phyloP scores from a whole-genome alignment of 1,284 basidiomycete species.

The Ganoderma multipileum region DNA sequence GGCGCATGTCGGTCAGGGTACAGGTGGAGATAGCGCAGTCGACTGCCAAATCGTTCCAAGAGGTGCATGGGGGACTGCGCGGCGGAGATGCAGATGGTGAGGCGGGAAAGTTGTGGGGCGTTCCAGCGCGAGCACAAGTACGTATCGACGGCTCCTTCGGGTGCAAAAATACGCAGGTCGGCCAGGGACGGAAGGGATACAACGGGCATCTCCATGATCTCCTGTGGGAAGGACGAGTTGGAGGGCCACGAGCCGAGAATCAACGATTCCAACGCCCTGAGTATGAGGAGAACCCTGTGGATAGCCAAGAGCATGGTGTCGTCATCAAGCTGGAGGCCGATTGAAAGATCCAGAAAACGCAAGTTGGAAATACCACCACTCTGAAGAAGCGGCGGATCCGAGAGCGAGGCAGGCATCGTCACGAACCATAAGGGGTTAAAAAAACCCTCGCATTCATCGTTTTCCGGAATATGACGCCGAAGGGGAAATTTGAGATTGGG shows the following conservation, averaged over 20 bases:
- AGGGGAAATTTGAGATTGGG: background rate
- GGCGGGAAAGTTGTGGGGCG: background rate
- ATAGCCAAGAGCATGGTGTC: background rate
- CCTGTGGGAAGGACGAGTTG: background rate
- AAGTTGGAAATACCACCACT: background rate
- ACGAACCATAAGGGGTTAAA: slow-evolving; percentile 7
- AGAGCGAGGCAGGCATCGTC: background rate
- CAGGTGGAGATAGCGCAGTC: slow-evolving; percentile 2
- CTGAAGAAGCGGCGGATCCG: background rate
- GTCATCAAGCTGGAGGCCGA: background rate
- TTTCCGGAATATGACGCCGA: background rate
- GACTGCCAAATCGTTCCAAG: background rate
- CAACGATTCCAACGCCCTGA: background rate
- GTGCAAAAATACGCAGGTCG: background rate
- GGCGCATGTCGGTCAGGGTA: background rate
- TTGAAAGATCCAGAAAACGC: background rate
- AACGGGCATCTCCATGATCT: background rate
- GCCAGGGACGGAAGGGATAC: background rate
- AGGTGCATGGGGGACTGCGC: background rate
- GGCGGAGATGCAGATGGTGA: background rate
- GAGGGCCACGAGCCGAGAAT: background rate
- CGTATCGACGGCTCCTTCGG: background rate
- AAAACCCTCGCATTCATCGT: background rate
- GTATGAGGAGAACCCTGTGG: background rate
- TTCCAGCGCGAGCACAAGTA: slow-evolving; percentile 1